Evolutionary conservation across 495 filamentous ascomycete species (phyloP).

Genomic region (Parachaetomium inaequale): DNA sequence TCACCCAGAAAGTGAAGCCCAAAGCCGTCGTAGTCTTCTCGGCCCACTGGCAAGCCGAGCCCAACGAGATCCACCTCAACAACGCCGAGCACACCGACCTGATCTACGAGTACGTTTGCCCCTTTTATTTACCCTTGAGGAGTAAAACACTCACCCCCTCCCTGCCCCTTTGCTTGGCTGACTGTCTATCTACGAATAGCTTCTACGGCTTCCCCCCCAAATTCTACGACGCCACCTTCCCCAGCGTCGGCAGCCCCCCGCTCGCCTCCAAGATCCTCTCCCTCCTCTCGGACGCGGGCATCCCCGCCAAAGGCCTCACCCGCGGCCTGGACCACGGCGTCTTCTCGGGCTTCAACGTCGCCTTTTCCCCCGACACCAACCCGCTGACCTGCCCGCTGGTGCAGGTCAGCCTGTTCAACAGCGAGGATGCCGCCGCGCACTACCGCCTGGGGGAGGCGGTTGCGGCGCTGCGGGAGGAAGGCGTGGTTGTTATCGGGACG

Average conservation of each 20-base stretch:
- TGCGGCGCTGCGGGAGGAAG: constrained; percentile 62
- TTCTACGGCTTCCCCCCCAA: constrained; percentile 72
- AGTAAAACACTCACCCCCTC: constrained; percentile 16
- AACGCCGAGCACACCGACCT: constrained; percentile 63
- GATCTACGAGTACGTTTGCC: constrained; percentile 69
- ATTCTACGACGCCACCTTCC: constrained; percentile 64
- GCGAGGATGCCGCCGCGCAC: constrained; percentile 66
- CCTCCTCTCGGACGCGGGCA: constrained; percentile 55
- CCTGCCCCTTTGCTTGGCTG: no score
- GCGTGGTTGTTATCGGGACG: constrained; percentile 68
- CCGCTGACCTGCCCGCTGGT: constrained; percentile 74
- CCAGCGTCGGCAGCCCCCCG: constrained; percentile 61
- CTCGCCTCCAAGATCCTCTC: constrained; percentile 64
- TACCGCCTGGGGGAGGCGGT: constrained; percentile 70
- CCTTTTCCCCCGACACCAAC: constrained; percentile 70
- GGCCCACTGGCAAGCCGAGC: constrained; percentile 73
- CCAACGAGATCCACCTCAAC: constrained; percentile 65
- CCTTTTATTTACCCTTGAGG: neutral
- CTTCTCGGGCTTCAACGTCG: constrained; percentile 67
- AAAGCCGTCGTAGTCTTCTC: constrained; percentile 83
- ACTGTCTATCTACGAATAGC: constrained; percentile 40
- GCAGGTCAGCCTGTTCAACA: constrained; percentile 71
- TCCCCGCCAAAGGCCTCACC: constrained; percentile 59
- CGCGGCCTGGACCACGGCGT: constrained; percentile 81
- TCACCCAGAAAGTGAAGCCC: constrained; percentile 74